Evolutionary conservation across 495 filamentous ascomycete species (phyloP).

Genomic region (Lophium mytilinum): DNA sequence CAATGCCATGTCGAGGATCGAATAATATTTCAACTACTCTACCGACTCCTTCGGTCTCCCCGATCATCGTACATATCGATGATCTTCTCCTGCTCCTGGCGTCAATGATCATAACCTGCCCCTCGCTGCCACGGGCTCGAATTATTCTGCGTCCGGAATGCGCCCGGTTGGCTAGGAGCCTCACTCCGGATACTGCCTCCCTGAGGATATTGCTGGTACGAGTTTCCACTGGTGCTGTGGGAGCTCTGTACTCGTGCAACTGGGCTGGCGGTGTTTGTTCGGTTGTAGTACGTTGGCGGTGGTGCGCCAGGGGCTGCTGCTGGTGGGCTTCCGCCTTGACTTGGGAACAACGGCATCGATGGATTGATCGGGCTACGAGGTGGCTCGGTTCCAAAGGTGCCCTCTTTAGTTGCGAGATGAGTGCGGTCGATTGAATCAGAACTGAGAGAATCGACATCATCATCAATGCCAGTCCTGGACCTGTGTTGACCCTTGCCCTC

Average conservation of each 20-base stretch:
- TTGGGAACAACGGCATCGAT: slow-evolving; percentile 54
- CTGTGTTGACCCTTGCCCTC: slow-evolving; percentile 60
- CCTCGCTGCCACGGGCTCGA: slow-evolving; percentile 60
- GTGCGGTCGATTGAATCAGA: slow-evolving; percentile 4
- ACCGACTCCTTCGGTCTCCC: background rate
- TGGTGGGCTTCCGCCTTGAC: slow-evolving; percentile 33
- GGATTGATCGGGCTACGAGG: slow-evolving; percentile 56
- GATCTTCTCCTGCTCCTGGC: slow-evolving; percentile 27
- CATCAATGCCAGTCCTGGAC: slow-evolving; percentile 68
- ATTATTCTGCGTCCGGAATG: slow-evolving; percentile 46
- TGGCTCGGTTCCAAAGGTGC: slow-evolving; percentile 26
- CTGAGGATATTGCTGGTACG: slow-evolving; percentile 9
- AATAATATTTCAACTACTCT: background rate
- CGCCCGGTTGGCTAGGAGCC: background rate
- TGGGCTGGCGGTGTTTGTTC: slow-evolving; percentile 12
- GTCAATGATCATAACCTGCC: slow-evolving; percentile 55
- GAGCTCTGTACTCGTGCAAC: slow-evolving; percentile 10
- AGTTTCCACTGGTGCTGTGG: background rate
- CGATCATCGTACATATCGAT: slow-evolving; percentile 24
- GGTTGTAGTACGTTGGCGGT: slow-evolving; percentile 31
- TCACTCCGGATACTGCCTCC: slow-evolving; percentile 19
- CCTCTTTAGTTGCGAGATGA: slow-evolving; percentile 14
- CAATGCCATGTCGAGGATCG: background rate
- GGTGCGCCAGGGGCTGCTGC: slow-evolving; percentile 5
- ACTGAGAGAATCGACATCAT: slow-evolving; percentile 32